phyloP scores from a whole-genome alignment of 129 eudicot genomes.

The Scalesia atractyloides region DNA sequence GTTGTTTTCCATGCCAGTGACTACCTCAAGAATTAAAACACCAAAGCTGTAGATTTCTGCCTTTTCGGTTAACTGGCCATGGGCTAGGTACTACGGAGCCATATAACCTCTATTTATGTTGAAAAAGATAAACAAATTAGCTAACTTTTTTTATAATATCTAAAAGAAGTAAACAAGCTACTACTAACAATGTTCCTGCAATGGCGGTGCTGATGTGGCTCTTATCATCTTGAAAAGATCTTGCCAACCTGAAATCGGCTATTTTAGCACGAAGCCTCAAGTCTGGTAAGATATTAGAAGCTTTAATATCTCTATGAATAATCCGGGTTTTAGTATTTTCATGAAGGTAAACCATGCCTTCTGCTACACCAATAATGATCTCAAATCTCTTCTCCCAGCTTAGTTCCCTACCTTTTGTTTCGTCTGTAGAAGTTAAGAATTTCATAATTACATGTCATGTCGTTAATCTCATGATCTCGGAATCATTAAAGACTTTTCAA shows the following conservation, averaged over 20 bases:
- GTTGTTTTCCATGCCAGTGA: constrained; percentile 66
- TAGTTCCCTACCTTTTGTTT: constrained; percentile 52
- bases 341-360: constrained; percentile 93
- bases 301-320: constrained; percentile 83
- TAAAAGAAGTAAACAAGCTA: too few relatives aligned
- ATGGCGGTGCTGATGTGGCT: constrained; percentile 89
- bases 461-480: constrained; percentile 6
- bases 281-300: constrained; percentile 78
- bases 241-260: constrained; percentile 95
- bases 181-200: constrained; percentile 88
- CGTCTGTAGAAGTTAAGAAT: constrained; percentile 42
- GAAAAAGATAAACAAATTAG: too few relatives aligned
- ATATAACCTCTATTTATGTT: too few relatives aligned
- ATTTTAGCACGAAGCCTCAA: constrained; percentile 76
- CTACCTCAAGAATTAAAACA: constrained; percentile 68
- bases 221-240: constrained; percentile 86
- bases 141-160: too few relatives aligned
- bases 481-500: too few relatives aligned
- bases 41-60: constrained; percentile 84
- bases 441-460: background rate
- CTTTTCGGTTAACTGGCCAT: constrained; percentile 70
- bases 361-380: constrained; percentile 64
- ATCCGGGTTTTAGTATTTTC: constrained; percentile 65
- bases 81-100: constrained; percentile 85
- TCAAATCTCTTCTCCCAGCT: constrained; percentile 78